phyloP scores from a whole-genome alignment of 257 asterid genomes.

The Przewalskia tangutica region DNA sequence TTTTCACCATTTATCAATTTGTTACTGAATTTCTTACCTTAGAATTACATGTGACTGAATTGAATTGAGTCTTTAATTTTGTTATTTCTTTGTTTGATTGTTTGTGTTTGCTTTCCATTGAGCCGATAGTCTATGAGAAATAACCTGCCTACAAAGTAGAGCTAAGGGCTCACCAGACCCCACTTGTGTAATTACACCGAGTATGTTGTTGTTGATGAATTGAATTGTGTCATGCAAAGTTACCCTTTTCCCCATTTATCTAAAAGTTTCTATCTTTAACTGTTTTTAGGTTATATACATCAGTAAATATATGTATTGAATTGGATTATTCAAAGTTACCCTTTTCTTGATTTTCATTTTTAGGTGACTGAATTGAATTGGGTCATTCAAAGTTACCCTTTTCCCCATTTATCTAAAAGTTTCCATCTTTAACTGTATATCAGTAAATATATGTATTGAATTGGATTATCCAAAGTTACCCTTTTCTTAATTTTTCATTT shows the following conservation, averaged over 20 bases:
- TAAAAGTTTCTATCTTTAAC: neutral
- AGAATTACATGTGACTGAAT: neutral
- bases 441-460: neutral
- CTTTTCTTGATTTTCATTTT: neutral
- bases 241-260: neutral
- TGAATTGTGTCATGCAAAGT: neutral
- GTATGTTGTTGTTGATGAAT: too few species aligned
- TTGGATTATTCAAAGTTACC: neutral
- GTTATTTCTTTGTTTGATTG: too few species aligned
- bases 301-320: neutral
- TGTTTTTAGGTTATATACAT: neutral
- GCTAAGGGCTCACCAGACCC: too few species aligned
- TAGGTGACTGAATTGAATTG: neutral
- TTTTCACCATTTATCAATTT: neutral
- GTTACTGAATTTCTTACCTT: neutral
- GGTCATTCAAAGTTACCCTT: neutral
- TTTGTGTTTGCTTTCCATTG: too few species aligned
- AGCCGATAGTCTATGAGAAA: too few species aligned
- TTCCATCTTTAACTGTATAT: neutral
- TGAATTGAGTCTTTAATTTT: neutral
- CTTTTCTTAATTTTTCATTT: neutral
- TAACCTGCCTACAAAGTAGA: too few species aligned
- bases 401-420: too few species aligned
- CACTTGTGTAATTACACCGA: too few species aligned
- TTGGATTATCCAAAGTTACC: neutral